Evolutionary conservation across 1,284 basidiomycete species (phyloP), one percentile per base, ranked within the genome.

Genomic region (Heliocybe sulcata): DNA sequence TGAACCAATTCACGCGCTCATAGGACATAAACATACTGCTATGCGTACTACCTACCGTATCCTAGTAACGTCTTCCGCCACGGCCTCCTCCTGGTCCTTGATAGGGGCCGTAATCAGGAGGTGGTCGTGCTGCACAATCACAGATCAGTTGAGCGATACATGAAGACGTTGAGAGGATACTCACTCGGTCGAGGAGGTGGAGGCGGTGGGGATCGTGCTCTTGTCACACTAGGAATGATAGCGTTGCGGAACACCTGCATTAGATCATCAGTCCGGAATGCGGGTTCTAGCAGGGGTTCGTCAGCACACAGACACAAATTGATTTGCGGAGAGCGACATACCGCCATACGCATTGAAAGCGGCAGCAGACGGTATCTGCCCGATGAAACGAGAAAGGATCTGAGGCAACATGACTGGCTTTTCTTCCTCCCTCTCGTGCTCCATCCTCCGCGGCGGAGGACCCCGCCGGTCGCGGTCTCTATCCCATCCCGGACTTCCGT

Each of bases 231-330:
- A 3, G 90, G 88, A 54, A 92, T 88, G 20, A 86, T 81, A 51
- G 87, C 87, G 64, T 81, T 87, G 48, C 82, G 77, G 66, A 92
- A 84, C 22, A 92, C 66, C 58, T 85, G 85, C 79, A 95, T 85
- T 31, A 94, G 74, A 68, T 94, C 92, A 51, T 94, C 92, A 2
- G 87, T 87, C 54, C 89, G 79, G 74, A 94, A 94, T 35, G 92
- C 79, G 16, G 92, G 92, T 1, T 92, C 92, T 93, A 59, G 45
- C 59, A 61, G 59, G 19, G 38, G 20, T 49, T 23, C 56, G 49
- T 62, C 51, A 59, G 53, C 14, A 53, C 22, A 31, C 47, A 54
- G 47, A n/a, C n/a, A n/a, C n/a, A n/a, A n/a, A 38, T 29, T 29
- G 35, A 2, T 3, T 26, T 23, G 23, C 33, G 22, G 23, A 35